Evolutionary conservation across 177 flowering plant species (phyloP).

Genomic region (Telopea speciosissima): DNA sequence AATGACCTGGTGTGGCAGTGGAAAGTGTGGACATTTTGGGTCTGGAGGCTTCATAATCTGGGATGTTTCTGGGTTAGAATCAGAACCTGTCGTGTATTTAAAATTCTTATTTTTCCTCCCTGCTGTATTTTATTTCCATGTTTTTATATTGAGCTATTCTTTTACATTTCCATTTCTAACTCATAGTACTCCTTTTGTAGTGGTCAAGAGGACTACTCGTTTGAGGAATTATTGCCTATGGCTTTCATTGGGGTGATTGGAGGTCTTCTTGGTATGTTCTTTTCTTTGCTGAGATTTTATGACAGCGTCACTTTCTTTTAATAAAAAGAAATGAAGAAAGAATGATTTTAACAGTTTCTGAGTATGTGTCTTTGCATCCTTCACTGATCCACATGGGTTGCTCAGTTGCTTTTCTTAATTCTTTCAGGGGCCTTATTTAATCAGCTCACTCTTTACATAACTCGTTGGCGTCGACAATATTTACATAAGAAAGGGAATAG

Average conservation of each 20-base stretch:
- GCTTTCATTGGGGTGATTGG: conserved; percentile 96
- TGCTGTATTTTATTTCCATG: background rate
- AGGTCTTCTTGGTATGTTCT: conserved; percentile 79
- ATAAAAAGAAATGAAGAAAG: too few relatives aligned
- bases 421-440: conserved; percentile 86
- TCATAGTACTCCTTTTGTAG: conserved; percentile 24
- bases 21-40: conserved; percentile 97
- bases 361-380: background rate
- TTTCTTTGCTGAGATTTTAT: conserved; percentile 1
- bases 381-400: background rate
- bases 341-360: background rate
- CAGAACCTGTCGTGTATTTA: too few relatives aligned
- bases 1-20: conserved; percentile 95
- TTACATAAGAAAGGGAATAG: conserved; percentile 86
- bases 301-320: background rate
- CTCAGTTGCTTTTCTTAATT: conserved; percentile 1
- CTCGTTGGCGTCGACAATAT: conserved; percentile 81
- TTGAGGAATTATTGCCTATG: conserved; percentile 88
- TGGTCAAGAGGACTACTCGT: conserved; percentile 96
- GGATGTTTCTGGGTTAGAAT: conserved; percentile 78
- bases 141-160: conserved; percentile 1
- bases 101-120: conserved; percentile 16
- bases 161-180: conserved; percentile 10
- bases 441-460: conserved; percentile 77
- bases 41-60: conserved; percentile 98